A percentile compares a stretch with the other conserved stretches of the same genome.
These are phyloP conservation scores for Neurospora sp. DNA, from an alignment of 495 filamentous ascomycete species.

Conservation along the genomic window DNA sequence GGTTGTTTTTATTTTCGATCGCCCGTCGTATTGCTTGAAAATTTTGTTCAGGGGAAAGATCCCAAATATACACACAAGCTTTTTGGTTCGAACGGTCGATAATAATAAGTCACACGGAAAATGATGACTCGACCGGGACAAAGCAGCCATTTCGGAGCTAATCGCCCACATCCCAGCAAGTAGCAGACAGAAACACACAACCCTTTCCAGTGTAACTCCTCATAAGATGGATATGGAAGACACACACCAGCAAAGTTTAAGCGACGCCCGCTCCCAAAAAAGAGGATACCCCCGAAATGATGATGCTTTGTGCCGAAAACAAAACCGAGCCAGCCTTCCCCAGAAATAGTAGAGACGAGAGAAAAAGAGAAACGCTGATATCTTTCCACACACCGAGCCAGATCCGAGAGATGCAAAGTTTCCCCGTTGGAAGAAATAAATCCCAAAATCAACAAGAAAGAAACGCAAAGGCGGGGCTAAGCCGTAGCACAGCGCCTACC, in stretches of 20 bases:
- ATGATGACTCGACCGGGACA: neutral
- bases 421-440: constrained; percentile 13
- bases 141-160: neutral
- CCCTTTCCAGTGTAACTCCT: neutral
- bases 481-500: constrained; percentile 9
- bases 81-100: neutral
- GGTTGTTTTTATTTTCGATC: neutral
- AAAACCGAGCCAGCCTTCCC: neutral
- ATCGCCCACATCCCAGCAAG: neutral
- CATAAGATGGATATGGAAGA: neutral
- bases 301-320: neutral
- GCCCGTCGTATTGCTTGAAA: neutral
- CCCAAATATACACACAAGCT: neutral
- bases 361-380: neutral
- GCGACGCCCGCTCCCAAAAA: neutral
- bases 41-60: neutral
- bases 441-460: constrained; percentile 9
- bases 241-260: neutral
- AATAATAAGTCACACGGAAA: neutral
- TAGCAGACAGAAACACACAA: neutral
- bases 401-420: constrained; percentile 21
- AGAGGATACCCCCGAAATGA: neutral
- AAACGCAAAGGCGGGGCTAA: constrained; percentile 7
- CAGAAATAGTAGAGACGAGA: neutral
- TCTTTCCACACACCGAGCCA: constrained; percentile 5